Percentiles rank a stretch among this genome's conserved stretches.
Evolutionary conservation across 2,329 filamentous ascomycete species (phyloP).

Genomic region (Simplicillium sp.): DNA sequence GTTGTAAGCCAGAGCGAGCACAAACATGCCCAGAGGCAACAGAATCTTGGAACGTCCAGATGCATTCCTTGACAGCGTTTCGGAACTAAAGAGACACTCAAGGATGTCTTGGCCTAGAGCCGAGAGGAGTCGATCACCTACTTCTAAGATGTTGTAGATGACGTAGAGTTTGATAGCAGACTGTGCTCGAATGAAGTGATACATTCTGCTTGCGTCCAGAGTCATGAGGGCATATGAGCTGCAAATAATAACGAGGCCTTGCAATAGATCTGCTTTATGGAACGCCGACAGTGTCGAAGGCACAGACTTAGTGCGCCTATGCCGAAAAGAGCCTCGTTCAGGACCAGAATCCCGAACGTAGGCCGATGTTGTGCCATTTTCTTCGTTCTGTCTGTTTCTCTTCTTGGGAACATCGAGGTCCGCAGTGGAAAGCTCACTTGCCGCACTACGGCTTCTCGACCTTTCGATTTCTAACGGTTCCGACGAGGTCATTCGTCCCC

Average conservation of each 20-base stretch:
- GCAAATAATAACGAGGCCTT: conserved; percentile 77
- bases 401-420: background rate
- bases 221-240: conserved; percentile 81
- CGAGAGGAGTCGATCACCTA: conserved; percentile 79
- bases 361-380: conserved; percentile 8
- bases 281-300: conserved; percentile 78
- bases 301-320: conserved; percentile 71
- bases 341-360: conserved; percentile 15
- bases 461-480: conserved; percentile 22
- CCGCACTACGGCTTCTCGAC: conserved; percentile 29
- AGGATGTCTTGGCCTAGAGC: conserved; percentile 93
- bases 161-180: conserved; percentile 97
- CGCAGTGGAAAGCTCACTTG: background rate
- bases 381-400: conserved; percentile 2
- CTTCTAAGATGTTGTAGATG: conserved; percentile 95
- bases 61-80: conserved; percentile 79
- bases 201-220: conserved; percentile 94
- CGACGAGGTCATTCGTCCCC: conserved; percentile 36
- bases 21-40: conserved; percentile 82
- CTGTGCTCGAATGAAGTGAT: conserved; percentile 92
- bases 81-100: conserved; percentile 88
- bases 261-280: conserved; percentile 91
- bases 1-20: conserved; percentile 79
- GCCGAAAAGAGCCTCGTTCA: conserved; percentile 32
- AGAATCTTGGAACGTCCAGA: conserved; percentile 87